Evolutionary conservation across 768 basidiomycete genomes (phyloP).

Genomic region (Mycena crocata): DNA sequence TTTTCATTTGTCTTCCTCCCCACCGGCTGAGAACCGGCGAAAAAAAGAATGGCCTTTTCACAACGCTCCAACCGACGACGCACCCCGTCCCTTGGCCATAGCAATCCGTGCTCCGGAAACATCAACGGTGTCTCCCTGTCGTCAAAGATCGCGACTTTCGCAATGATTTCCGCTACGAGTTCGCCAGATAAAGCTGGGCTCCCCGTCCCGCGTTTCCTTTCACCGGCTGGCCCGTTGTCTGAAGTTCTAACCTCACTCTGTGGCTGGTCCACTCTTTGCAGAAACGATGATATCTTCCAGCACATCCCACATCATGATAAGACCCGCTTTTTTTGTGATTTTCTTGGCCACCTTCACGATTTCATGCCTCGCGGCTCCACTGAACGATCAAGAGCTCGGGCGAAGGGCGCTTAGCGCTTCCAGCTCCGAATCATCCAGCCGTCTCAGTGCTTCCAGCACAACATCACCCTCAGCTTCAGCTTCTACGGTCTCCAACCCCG

Average conservation of each 20-base stretch:
- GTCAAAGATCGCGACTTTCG: no score
- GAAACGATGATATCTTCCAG: not conserved
- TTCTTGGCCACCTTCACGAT: not conserved
- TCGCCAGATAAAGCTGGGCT: not conserved
- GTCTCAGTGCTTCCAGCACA: no score
- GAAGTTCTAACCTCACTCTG: not conserved
- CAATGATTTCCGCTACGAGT: not conserved
- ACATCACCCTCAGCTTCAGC: not conserved
- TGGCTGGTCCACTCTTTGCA: conserved; percentile 20
- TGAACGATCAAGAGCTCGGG: not conserved
- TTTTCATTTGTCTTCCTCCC: no score
- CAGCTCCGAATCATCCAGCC: not conserved
- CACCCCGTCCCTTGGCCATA: no score
- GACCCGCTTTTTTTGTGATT: not conserved
- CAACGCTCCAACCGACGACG: no score
- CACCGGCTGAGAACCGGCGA: no score
- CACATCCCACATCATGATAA: not conserved
- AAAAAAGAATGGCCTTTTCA: no score
- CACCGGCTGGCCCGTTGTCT: conserved; percentile 14
- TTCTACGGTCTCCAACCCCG: no score
- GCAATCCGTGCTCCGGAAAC: conserved; percentile 9
- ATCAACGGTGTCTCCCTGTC: conserved; percentile 1
- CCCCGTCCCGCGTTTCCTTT: not conserved
- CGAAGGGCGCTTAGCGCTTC: conserved; percentile 1
- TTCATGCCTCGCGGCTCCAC: conserved; percentile 4